phyloP scores from a whole-genome alignment of 345 rosid genomes.

The Eucalyptus regnans region DNA sequence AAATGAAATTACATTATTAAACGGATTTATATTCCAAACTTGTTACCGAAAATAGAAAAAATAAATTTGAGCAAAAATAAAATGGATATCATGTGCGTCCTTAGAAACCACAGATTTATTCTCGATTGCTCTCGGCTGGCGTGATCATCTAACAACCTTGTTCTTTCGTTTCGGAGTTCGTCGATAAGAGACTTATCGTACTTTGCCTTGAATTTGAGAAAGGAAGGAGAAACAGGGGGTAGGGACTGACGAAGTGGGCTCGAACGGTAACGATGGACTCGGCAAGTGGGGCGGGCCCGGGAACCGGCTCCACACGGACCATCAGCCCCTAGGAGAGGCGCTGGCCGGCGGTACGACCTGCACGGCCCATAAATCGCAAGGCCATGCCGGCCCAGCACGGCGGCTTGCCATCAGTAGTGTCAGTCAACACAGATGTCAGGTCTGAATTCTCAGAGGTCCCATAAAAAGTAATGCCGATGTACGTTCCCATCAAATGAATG shows the following conservation, averaged over 20 bases:
- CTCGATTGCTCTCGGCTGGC: not conserved
- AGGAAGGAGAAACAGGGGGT: not conserved
- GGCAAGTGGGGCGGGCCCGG: not conserved
- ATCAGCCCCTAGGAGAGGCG: not conserved
- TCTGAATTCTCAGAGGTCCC: not conserved
- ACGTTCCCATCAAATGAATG: not conserved
- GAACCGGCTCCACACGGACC: not conserved
- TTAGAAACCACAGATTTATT: not conserved
- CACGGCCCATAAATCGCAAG: not conserved
- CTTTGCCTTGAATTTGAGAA: not conserved
- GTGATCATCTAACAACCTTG: not conserved
- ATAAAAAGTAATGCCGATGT: not conserved
- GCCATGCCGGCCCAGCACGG: not conserved
- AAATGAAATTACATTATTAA: rapidly evolving
- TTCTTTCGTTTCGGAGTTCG: not conserved
- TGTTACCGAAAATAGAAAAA: rapidly evolving
- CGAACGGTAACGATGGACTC: not conserved
- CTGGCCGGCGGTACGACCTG: not conserved
- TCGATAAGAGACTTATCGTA: not conserved
- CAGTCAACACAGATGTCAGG: not conserved
- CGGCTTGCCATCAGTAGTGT: not conserved
- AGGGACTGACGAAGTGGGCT: not conserved
- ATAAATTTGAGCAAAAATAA: too few relatives aligned
- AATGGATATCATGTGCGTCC: rapidly evolving
- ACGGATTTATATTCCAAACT: rapidly evolving